Conservation (phyloP, 768 basidiomycete species). For the Cystobasidium ongulense region DNA sequence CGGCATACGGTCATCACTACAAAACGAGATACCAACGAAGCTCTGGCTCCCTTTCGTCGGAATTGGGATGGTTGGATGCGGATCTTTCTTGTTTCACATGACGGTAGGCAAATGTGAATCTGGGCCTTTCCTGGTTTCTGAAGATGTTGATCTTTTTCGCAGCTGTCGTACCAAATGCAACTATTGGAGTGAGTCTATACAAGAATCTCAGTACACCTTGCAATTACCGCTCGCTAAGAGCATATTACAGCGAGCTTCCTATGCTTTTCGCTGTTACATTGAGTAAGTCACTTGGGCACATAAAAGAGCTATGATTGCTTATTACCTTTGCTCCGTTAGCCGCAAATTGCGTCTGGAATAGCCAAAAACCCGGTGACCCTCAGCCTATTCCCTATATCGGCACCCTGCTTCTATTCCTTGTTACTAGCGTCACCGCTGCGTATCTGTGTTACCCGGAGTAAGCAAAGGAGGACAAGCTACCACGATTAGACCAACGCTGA, state of each 20-base stretch:
- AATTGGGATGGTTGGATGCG: conserved; percentile 3
- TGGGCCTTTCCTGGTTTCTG: not conserved
- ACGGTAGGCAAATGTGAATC: not conserved
- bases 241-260: conserved; percentile 15
- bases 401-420: not conserved
- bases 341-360: conserved; percentile 21
- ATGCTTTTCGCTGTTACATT: conserved; percentile 22
- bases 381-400: conserved; percentile 10
- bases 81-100: conserved; percentile 14
- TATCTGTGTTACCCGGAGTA: conserved; percentile 24
- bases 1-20: not conserved
- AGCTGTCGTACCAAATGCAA: conserved; percentile 29
- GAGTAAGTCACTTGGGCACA: not conserved
- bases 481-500: no score
- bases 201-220: no score
- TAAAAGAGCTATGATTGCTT: not conserved
- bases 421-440: not conserved
- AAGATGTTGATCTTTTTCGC: not conserved
- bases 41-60: conserved; percentile 15
- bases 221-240: no score
- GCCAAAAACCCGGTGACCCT: conserved; percentile 10
- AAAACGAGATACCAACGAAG: not conserved
- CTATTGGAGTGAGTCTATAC: conserved; percentile 12
- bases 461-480: no score
- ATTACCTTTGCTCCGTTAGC: not conserved